Evolutionary conservation across 2,329 filamentous ascomycete genomes (phyloP).

Genomic region (Massarina eburnea): DNA sequence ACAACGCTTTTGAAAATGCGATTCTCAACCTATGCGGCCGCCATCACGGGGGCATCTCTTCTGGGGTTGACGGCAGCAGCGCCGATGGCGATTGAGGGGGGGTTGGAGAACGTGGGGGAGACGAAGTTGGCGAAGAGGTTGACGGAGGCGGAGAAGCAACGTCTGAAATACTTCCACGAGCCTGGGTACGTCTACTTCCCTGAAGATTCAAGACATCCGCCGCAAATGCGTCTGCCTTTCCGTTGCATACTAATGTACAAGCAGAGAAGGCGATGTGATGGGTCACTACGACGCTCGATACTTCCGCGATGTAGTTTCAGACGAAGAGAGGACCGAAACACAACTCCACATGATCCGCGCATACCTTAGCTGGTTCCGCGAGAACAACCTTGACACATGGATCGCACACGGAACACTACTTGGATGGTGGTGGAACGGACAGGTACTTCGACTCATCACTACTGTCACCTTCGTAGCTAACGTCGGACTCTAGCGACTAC

Average conservation of each 20-base stretch:
- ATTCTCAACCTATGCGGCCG: constrained; percentile 24
- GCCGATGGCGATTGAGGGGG: constrained; percentile 14
- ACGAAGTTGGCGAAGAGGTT: constrained; percentile 1
- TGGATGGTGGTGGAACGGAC: constrained; percentile 86
- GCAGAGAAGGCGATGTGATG: constrained; percentile 53
- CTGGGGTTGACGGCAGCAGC: constrained; percentile 20
- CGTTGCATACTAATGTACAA: constrained; percentile 11
- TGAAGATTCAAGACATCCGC: neutral
- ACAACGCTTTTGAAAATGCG: constrained; percentile 23
- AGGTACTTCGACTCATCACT: constrained; percentile 42
- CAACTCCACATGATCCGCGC: constrained; percentile 71
- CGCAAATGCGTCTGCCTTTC: neutral
- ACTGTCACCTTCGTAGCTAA: constrained; percentile 15
- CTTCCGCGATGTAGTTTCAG: constrained; percentile 64
- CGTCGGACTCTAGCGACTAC: constrained; percentile 61
- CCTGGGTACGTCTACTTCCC: constrained; percentile 37
- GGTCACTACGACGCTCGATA: constrained; percentile 76
- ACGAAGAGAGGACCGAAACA: constrained; percentile 66
- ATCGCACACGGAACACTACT: constrained; percentile 81
- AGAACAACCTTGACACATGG: constrained; percentile 75
- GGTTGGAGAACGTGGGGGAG: neutral
- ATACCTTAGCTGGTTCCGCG: constrained; percentile 68
- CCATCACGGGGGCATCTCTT: constrained; percentile 22
- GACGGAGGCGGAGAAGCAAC: constrained; percentile 13
- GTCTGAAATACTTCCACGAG: constrained; percentile 44